A percentile compares a stretch with the other conserved stretches of the same genome.
These are phyloP conservation scores for Metschnikowia koreensis DNA, from an alignment of 805 yeast genomes.

Conservation along the genomic window DNA sequence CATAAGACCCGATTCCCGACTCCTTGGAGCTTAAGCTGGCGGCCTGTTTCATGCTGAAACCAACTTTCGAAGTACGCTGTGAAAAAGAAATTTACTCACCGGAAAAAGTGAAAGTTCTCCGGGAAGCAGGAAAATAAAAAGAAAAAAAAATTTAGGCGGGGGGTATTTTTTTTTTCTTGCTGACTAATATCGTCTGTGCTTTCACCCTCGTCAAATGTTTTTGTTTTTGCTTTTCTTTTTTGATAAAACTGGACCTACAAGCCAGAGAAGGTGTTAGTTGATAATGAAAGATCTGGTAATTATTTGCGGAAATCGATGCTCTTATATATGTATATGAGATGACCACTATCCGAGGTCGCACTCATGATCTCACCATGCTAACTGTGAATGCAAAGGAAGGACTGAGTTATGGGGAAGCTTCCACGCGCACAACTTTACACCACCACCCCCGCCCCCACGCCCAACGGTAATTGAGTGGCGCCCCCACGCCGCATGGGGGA, in stretches of 20 bases:
- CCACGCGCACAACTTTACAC: not conserved
- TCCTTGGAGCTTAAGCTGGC: conserved; percentile 1
- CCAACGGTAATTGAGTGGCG: not conserved
- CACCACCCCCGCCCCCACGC: not conserved
- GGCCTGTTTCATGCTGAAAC: not conserved
- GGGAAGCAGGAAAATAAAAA: not conserved
- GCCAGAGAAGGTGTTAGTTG: not conserved
- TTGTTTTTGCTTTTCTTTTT: too few species aligned
- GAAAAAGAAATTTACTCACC: not conserved
- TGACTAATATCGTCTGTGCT: not conserved
- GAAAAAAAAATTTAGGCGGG: too few species aligned
- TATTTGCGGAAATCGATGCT: not conserved
- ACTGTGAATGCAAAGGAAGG: not conserved
- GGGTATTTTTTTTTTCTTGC: not conserved
- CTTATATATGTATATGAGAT: not conserved
- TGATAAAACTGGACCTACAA: not conserved
- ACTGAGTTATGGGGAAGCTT: not conserved
- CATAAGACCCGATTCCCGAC: conserved; percentile 4
- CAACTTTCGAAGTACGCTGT: not conserved
- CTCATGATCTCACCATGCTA: not conserved
- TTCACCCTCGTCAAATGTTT: not conserved
- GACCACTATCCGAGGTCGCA: not conserved
- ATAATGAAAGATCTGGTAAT: not conserved
- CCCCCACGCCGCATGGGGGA: conserved; percentile 1
- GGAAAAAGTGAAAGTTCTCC: not conserved